These are phyloP conservation scores for Gossypium stocksii DNA, from an alignment of 345 rosid species.

Conservation along the genomic window DNA sequence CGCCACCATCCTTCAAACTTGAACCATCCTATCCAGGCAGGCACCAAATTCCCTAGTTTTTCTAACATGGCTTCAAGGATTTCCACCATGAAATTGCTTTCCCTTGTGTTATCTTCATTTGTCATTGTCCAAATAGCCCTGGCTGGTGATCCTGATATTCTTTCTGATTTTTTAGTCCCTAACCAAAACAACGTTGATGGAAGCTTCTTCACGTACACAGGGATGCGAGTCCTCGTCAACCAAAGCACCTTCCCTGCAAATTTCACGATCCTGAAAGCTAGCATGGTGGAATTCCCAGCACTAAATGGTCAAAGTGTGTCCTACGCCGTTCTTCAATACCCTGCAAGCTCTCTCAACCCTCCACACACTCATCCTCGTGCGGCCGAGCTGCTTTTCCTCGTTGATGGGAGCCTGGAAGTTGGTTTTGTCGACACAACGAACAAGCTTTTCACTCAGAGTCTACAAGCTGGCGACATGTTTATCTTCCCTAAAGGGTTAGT, in stretches of 20 bases:
- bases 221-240: not conserved
- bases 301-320: not conserved
- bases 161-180: constrained; percentile 32
- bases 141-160: constrained; percentile 39
- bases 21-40: not conserved
- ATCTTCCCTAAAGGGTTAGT: not conserved
- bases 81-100: constrained; percentile 7
- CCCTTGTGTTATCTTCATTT: constrained; percentile 19
- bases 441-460: not conserved
- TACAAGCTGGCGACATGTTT: not conserved
- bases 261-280: not conserved
- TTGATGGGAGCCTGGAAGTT: not conserved
- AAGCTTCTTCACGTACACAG: not conserved
- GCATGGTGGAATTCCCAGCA: not conserved
- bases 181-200: constrained; percentile 9
- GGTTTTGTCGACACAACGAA: not conserved
- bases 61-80: not conserved
- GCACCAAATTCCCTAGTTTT: not conserved
- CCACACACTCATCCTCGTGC: not conserved
- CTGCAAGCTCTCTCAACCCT: not conserved
- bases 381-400: not conserved
- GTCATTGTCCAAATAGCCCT: constrained; percentile 8
- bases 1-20: not conserved
- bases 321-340: not conserved
- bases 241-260: not conserved